phyloP scores from a whole-genome alignment of 768 basidiomycete genomes.

The Cystofilobasidium capitatum region DNA sequence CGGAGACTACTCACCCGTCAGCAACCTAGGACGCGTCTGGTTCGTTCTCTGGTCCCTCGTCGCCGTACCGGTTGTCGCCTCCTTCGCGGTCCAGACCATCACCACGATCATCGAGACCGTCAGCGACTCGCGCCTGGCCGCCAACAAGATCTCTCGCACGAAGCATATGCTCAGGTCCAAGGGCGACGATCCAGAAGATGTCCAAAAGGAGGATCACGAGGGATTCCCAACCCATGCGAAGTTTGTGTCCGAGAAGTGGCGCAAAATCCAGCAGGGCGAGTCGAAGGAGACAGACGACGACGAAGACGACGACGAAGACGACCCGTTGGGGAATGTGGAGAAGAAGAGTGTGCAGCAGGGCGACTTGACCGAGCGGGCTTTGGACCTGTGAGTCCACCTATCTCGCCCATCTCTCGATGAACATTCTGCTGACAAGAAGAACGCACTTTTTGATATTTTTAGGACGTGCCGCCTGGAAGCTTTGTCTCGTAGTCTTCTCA shows the following conservation, averaged over 20 bases:
- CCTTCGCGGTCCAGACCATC: conserved; percentile 35
- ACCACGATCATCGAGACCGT: conserved; percentile 29
- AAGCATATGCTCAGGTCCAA: not conserved
- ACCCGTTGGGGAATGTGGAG: not conserved
- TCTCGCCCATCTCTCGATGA: too few species aligned
- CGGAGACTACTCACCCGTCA: not conserved
- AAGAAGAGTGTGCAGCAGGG: conserved; percentile 18
- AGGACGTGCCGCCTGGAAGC: conserved; percentile 29
- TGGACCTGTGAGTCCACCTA: conserved; percentile 26
- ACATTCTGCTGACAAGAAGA: too few species aligned
- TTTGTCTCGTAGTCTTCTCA: conserved; percentile 34
- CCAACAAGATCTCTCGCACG: not conserved
- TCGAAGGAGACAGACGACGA: not conserved
- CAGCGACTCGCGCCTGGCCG: not conserved
- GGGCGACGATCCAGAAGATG: conserved; percentile 25
- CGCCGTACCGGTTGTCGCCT: conserved; percentile 40
- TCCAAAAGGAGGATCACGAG: conserved; percentile 20
- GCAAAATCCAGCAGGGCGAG: conserved; percentile 14
- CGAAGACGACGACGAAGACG: not conserved
- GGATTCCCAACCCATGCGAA: conserved; percentile 33
- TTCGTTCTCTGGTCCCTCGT: conserved; percentile 38
- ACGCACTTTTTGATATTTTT: conserved; percentile 25
- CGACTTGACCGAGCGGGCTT: conserved; percentile 18
- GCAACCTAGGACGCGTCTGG: conserved; percentile 35
- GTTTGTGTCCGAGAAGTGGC: conserved; percentile 32